These are phyloP conservation scores for Lactarius tabidus DNA, from an alignment of 768 basidiomycete species.

Conservation along the genomic window DNA sequence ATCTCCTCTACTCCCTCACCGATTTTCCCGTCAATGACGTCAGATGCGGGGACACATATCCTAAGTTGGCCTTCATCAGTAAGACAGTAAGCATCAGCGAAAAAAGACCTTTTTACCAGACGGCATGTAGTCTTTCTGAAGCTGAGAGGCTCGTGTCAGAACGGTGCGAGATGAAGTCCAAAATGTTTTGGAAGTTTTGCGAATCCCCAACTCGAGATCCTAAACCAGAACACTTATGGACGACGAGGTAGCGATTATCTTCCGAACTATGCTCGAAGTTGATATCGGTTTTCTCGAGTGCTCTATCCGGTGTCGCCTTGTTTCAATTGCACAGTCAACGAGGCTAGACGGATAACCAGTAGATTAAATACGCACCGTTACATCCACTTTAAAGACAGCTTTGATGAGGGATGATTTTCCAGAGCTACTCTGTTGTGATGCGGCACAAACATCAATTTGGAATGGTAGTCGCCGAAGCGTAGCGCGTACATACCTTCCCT, in stretches of 20 bases:
- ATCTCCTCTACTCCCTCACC: slow-evolving; percentile 5
- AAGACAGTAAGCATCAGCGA: not conserved
- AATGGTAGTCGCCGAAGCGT: not conserved
- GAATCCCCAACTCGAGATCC: not conserved
- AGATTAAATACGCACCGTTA: not conserved
- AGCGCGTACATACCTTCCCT: slow-evolving; percentile 4
- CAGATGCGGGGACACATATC: slow-evolving; percentile 8
- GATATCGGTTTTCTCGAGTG: not conserved
- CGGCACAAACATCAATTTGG: not conserved
- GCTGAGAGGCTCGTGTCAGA: not conserved
- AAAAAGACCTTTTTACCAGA: slow-evolving; percentile 1
- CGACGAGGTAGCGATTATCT: not conserved
- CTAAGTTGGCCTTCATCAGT: not conserved
- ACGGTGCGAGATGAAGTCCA: not conserved
- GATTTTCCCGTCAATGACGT: not conserved
- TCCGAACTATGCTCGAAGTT: not conserved
- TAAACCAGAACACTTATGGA: slow-evolving; percentile 6
- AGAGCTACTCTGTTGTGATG: slow-evolving; percentile 2
- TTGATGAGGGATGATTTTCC: slow-evolving; percentile 13
- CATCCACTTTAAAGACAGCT: slow-evolving; percentile 5
- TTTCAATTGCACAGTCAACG: not conserved
- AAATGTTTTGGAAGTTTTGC: not conserved
- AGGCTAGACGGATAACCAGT: too few species aligned
- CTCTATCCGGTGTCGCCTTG: not conserved
- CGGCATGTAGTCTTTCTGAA: slow-evolving; percentile 6